Base-by-base conservation (phyloP, 768 basidiomycete species). In the Lactifluus piperatus region DNA sequence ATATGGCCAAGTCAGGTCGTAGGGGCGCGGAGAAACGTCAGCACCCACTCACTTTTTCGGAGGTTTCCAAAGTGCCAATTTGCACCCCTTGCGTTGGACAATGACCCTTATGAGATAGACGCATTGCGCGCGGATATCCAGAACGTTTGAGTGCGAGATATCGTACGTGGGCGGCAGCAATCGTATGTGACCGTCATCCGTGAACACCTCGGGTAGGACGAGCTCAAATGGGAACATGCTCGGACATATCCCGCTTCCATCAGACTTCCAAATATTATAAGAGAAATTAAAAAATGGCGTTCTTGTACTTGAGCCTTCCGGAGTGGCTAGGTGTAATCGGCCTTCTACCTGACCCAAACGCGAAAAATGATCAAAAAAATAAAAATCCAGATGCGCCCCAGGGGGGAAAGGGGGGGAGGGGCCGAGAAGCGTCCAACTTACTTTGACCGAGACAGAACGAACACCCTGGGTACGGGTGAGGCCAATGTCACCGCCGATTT, bases 51-150 rank as follows among this genome's bases (percentile, higher is more conserved):
- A 84, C 84, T 65, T 71, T 68, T 80, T 77, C 11, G 66, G 75
- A 27, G 72, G 75, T 13, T 72, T 78, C 69, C 79, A 75, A 44
- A 83, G 71, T 1, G 29, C 74, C 70, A 32, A 79, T 54, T 43
- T 77, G 75, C 51, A 69, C 67, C 67, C 48, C 75, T 73, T 24
- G 69, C 74, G 43, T 79, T 62, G 41, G 68, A 71, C 63, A 13
- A 56, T 68, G 20, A 86, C 69, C 4, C 68, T 74, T 4, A 88
- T 64, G 1, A 71, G 69, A 65, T 85, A 88, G 0, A 69, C 65
- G 44, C 71, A 75, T 45, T 73, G 76, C 5, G 46, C 51, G 11
- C 41, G 74, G 2, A 73, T 56, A 27, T 70, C 71, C 8, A 70
- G 64, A 32, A 68, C 67, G 18, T 71, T 65, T 8, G 69, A 62